A percentile compares a stretch with the other conserved stretches of the same genome.
Conservation (phyloP, 2,329 filamentous ascomycete genomes). For the Clonostachys rosea region DNA sequence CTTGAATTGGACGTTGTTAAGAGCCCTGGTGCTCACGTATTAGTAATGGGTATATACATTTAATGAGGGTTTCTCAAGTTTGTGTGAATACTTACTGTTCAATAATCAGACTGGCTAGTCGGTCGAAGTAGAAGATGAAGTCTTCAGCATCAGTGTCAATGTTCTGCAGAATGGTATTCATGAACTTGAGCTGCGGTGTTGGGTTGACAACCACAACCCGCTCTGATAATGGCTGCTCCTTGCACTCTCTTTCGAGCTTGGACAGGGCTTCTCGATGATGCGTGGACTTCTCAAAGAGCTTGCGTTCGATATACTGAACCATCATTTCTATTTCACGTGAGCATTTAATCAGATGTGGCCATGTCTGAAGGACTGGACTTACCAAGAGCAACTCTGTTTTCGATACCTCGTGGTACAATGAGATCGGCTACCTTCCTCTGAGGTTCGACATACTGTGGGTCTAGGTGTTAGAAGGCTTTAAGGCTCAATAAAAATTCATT, state of each 20-base stretch:
- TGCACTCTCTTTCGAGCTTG: constrained; percentile 67
- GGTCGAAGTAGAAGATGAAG: constrained; percentile 97
- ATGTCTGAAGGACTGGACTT: constrained; percentile 15
- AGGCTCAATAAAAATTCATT: not conserved
- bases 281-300: constrained; percentile 78
- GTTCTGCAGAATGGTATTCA: constrained; percentile 87
- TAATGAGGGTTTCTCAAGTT: not conserved
- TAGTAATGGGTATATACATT: not conserved
- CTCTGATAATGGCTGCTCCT: constrained; percentile 67
- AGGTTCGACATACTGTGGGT: constrained; percentile 73
- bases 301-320: constrained; percentile 85
- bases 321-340: constrained; percentile 67
- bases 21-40: constrained; percentile 44
- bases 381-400: constrained; percentile 90
- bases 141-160: constrained; percentile 77
- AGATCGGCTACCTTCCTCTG: constrained; percentile 90
- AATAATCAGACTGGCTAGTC: constrained; percentile 77
- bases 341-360: not conserved
- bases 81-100: constrained; percentile 53
- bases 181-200: constrained; percentile 76
- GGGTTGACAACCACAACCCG: constrained; percentile 72
- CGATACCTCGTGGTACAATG: constrained; percentile 89
- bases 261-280: constrained; percentile 76
- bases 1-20: constrained; percentile 72
- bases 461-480: not conserved